Base-by-base conservation (phyloP, 2,329 filamentous ascomycete genomes). In the Boeremia lycopersici region DNA sequence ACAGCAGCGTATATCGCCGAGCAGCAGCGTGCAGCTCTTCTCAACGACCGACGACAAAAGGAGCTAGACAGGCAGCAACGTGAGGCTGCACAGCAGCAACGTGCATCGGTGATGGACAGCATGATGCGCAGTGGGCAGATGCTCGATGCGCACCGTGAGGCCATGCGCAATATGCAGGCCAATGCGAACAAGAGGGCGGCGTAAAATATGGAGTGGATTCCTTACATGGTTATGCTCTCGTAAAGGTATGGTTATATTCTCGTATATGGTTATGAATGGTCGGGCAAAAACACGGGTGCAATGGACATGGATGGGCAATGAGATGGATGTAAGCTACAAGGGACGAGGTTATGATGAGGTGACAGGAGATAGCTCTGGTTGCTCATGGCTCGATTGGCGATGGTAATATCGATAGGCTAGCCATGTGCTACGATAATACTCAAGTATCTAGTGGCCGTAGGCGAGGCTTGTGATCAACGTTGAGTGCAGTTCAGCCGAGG, bases 151-250 rank as follows among this genome's bases (percentile, higher is more conserved):
- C 93, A 97, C 72, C 83, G 89, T 17, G 88, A 93, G 60, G 90
- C 89, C 1, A 83, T 97, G 84, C 82, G 89, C 59, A 87, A 82
- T 72, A 89, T 97, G 87, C 92, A 96, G 71, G 81, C 81, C 12
- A 74, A 77, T 43, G 84, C 82, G 0, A 84, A 83, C 58, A 73
- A 69, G 38, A 62, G 64, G 30, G 52, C 42, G 11, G 52, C 68
- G 56, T 69, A 23, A 23, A 5, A 3, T 23, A 23, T 23, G 19
- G 13, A 58, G 28, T 42, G 31, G 39, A 36, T 46, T 48, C 49
- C 41, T 46, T 40, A 49, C 40, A 30, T 35, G 31, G 31, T 44
- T 39, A 28, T 19, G 15, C 51, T 44, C 13, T 39, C 34, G 43
- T 30, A 52, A 13, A 39, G 40, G 49, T 39, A 39, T 31, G 36